Conservation (phyloP, 371 early-diverging fungal species). For the Actinomucor elegans region DNA sequence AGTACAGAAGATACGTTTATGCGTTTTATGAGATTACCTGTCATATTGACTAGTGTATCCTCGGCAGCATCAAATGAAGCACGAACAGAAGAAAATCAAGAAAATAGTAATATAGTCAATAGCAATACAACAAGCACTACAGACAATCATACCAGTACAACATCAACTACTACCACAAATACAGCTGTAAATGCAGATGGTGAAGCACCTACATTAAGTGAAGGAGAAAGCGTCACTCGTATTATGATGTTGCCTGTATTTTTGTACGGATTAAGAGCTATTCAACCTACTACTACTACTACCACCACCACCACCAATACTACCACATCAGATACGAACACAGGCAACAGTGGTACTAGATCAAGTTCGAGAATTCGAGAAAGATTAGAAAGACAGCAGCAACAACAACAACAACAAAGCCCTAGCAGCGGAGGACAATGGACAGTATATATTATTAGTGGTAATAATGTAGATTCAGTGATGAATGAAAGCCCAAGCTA, state of each 20-base stretch:
- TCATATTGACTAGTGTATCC: conserved; percentile 10
- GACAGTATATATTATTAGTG: conserved; percentile 31
- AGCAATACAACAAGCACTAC: neutral
- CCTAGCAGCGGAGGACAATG: conserved; percentile 13
- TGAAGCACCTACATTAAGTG: conserved; percentile 1
- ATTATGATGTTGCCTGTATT: conserved; percentile 18
- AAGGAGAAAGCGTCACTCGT: conserved; percentile 3
- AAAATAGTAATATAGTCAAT: neutral
- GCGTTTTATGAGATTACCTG: conserved; percentile 20
- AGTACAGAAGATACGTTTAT: conserved; percentile 20
- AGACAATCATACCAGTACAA: neutral
- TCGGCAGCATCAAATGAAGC: neutral
- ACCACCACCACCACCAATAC: neutral
- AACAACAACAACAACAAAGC: neutral
- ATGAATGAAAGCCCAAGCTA: conserved; percentile 28
- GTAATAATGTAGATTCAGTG: conserved; percentile 13
- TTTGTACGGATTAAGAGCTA: conserved; percentile 17
- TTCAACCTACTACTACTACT: neutral
- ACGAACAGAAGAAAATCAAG: no score
- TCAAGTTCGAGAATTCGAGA: conserved; percentile 13
- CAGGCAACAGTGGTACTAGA: neutral
- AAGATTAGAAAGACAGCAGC: conserved; percentile 6
- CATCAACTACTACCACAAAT: neutral
- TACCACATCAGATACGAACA: neutral
- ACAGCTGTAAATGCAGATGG: conserved; percentile 14